Conservation (phyloP, 2,329 filamentous ascomycete genomes). For the Aciculosporium take region DNA sequence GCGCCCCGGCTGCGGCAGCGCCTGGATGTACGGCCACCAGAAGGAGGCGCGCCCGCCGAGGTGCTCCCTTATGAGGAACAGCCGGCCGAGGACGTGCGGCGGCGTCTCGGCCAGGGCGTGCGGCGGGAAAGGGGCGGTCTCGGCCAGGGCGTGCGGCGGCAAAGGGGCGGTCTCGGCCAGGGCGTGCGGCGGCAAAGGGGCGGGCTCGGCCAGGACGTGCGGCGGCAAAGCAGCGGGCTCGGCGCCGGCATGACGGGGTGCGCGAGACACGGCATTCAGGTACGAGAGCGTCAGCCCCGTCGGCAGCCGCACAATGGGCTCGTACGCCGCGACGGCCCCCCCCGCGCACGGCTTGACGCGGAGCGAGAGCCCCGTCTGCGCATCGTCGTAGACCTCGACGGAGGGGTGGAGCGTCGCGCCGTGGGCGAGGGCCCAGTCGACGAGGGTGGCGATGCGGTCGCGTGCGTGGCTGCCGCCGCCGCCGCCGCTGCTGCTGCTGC, state of each 20-base stretch:
- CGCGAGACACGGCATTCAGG: slow-evolving; percentile 40
- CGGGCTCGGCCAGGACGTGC: not conserved
- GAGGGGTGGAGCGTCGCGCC: slow-evolving; percentile 34
- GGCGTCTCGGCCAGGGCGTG: slow-evolving; percentile 35
- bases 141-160: not conserved
- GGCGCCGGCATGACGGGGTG: no score
- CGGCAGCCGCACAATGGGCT: slow-evolving; percentile 37
- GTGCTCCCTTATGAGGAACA: slow-evolving; percentile 57
- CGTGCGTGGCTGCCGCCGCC: no score
- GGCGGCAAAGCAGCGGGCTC: slow-evolving; percentile 4
- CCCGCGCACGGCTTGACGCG: slow-evolving; percentile 26
- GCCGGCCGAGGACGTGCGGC: slow-evolving; percentile 48
- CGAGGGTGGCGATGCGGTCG: slow-evolving; percentile 22
- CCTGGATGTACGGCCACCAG: slow-evolving; percentile 55
- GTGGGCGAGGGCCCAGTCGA: slow-evolving; percentile 33
- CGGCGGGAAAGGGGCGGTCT: slow-evolving; percentile 24
- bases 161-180: slow-evolving; percentile 10
- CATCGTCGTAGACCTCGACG: slow-evolving; percentile 38
- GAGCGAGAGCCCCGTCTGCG: slow-evolving; percentile 38
- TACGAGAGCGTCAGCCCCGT: slow-evolving; percentile 42
- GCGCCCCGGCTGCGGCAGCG: slow-evolving; percentile 46
- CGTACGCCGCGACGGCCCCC: slow-evolving; percentile 19
- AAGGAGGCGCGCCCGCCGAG: slow-evolving; percentile 42
- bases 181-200: slow-evolving; percentile 30
- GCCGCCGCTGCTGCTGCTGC: no score